phyloP scores from a whole-genome alignment of 2,329 filamentous ascomycete genomes.

The Colletotrichum euphorbiae region DNA sequence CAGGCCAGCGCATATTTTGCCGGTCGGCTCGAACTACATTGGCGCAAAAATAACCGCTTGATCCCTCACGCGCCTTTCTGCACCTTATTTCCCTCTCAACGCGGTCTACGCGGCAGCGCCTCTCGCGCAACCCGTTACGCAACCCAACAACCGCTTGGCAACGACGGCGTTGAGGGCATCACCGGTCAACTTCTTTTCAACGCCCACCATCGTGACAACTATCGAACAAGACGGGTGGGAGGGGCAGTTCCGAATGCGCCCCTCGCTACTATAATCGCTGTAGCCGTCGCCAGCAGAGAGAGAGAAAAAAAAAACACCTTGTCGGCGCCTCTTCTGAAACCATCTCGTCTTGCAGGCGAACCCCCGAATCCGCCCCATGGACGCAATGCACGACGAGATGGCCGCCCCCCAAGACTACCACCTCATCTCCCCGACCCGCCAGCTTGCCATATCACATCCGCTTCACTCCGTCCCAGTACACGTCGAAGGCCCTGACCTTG shows the following conservation, averaged over 20 bases:
- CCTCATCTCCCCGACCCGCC: slow-evolving; percentile 50
- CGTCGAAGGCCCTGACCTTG: slow-evolving; percentile 24
- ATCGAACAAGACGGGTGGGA: too few relatives aligned
- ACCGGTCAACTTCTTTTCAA: not conserved
- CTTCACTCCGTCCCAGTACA: slow-evolving; percentile 1
- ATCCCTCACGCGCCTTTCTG: not conserved
- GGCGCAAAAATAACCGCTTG: not conserved
- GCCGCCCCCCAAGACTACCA: slow-evolving; percentile 45
- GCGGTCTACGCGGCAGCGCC: not conserved
- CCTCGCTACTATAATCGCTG: not conserved
- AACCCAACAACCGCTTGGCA: not conserved
- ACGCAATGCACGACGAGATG: slow-evolving; percentile 41
- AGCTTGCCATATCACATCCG: slow-evolving; percentile 44
- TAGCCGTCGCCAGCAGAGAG: not conserved
- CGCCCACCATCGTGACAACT: not conserved
- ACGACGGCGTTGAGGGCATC: not conserved
- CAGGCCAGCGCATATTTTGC: not conserved
- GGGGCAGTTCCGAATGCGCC: not conserved
- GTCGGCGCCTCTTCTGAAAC: not conserved
- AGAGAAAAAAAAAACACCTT: not conserved
- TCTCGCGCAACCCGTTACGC: not conserved
- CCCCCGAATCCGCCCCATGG: slow-evolving; percentile 26
- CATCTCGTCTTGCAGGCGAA: slow-evolving; percentile 31
- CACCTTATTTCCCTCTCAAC: not conserved
- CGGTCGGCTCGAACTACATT: not conserved